phyloP scores from a whole-genome alignment of 768 basidiomycete species.

The Leccinum pellstonianum region DNA sequence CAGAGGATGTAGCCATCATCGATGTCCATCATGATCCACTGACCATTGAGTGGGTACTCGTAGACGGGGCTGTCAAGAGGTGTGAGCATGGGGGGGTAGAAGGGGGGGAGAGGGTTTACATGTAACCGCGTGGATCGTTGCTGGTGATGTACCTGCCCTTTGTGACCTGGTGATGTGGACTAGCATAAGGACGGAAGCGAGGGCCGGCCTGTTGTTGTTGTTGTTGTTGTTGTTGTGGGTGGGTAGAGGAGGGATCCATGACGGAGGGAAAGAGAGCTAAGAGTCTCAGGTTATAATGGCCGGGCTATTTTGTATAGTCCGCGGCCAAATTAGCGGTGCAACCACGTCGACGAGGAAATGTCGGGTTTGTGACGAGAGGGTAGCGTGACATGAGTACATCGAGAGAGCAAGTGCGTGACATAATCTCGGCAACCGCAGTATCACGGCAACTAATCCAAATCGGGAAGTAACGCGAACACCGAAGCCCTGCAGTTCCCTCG shows the following conservation, averaged over 20 bases:
- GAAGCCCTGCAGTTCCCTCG: constrained; percentile 33
- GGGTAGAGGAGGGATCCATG: constrained; percentile 43
- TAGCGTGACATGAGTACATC: constrained; percentile 25
- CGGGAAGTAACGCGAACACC: constrained; percentile 34
- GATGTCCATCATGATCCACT: constrained; percentile 96
- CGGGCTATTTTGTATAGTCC: constrained; percentile 30
- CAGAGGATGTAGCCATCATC: constrained; percentile 90
- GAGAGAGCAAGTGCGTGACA: constrained; percentile 25
- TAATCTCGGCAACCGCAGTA: constrained; percentile 34
- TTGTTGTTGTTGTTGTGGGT: constrained; percentile 3
- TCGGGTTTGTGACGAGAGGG: constrained; percentile 27
- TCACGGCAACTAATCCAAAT: constrained; percentile 36
- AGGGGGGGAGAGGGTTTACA: constrained; percentile 47
- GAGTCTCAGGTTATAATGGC: constrained; percentile 18
- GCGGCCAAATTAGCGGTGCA: constrained; percentile 32
- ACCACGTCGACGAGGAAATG: constrained; percentile 38
- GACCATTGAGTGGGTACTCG: constrained; percentile 85
- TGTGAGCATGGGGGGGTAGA: constrained; percentile 2
- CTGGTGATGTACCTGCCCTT: constrained; percentile 88
- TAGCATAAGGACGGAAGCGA: constrained; percentile 67
- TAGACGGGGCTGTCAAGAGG: constrained; percentile 65
- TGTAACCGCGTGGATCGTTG: constrained; percentile 86
- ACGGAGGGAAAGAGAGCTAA: constrained; percentile 1
- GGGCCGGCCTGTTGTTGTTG: constrained; percentile 21
- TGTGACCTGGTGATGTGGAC: constrained; percentile 75